Evolutionary conservation across 352 stramenopile species (phyloP).

Genomic region (Elongisporangium prolatum): DNA sequence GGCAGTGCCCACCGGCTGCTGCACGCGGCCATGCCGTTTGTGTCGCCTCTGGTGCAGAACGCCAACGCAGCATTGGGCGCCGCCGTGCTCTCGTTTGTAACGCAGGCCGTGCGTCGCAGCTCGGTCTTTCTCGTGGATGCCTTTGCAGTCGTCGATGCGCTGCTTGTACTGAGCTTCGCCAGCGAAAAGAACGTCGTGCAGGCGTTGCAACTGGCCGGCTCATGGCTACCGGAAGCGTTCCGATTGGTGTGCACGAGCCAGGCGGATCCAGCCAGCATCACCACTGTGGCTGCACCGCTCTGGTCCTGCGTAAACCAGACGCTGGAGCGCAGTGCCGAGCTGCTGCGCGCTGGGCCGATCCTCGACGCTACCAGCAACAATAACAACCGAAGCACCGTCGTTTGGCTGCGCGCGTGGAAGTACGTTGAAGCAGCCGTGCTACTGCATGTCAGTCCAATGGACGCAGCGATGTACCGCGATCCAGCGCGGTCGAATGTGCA

Average conservation of each 20-base stretch:
- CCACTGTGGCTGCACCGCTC: slow-evolving; percentile 12
- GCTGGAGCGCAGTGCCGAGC: slow-evolving; percentile 36
- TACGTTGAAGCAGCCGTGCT: slow-evolving; percentile 46
- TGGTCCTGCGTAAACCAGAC: slow-evolving; percentile 35
- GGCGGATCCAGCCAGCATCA: slow-evolving; percentile 1
- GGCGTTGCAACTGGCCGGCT: slow-evolving; percentile 44
- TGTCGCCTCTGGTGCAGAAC: slow-evolving; percentile 45
- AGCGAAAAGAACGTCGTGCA: slow-evolving; percentile 67
- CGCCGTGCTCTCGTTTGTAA: slow-evolving; percentile 47
- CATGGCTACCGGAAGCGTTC: slow-evolving; percentile 35
- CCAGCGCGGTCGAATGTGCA: slow-evolving; percentile 70
- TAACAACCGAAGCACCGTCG: slow-evolving; percentile 45
- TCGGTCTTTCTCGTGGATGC: slow-evolving; percentile 20
- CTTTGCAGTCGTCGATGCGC: slow-evolving; percentile 45
- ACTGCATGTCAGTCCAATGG: slow-evolving; percentile 44
- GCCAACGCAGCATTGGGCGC: slow-evolving; percentile 57
- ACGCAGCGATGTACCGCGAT: slow-evolving; percentile 63
- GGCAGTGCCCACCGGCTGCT: slow-evolving; percentile 30
- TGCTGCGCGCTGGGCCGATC: slow-evolving; percentile 31
- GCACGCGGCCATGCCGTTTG: slow-evolving; percentile 30
- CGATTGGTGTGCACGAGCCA: slow-evolving; percentile 21
- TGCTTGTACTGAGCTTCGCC: slow-evolving; percentile 66
- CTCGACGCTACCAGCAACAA: slow-evolving; percentile 7
- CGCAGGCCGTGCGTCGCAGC: slow-evolving; percentile 19
- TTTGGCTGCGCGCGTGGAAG: slow-evolving; percentile 64